phyloP scores from a whole-genome alignment of 2,329 filamentous ascomycete genomes.

The Penicillium concentricum region DNA sequence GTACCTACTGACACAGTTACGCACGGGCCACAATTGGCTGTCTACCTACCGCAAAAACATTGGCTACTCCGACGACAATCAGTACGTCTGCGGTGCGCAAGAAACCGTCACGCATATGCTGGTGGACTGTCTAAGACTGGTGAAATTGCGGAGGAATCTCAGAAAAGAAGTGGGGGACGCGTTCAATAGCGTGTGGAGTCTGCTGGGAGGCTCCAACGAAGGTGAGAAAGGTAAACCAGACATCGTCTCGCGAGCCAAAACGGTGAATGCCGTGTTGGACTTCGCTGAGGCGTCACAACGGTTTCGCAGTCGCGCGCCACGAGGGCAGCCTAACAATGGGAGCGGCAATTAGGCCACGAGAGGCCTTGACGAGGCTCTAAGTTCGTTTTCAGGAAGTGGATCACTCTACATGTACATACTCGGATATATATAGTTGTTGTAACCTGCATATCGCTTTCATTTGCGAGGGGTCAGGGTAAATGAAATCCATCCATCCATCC shows the following conservation, averaged over 20 bases:
- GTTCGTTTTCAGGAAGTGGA: conserved; percentile 17
- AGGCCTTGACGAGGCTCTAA: conserved; percentile 24
- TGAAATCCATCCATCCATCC: too few species aligned
- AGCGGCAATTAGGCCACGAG: conserved; percentile 13
- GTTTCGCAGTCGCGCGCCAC: conserved; percentile 12
- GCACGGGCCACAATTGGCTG: too few species aligned
- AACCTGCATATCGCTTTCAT: conserved; percentile 16
- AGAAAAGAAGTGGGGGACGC: conserved; percentile 1
- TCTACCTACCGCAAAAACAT: too few species aligned
- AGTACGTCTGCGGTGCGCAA: background rate
- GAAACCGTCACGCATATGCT: conserved; percentile 1
- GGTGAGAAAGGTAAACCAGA: conserved; percentile 7
- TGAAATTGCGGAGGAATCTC: background rate
- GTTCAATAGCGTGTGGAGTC: conserved; percentile 2
- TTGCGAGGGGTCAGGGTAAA: background rate
- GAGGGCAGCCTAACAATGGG: conserved; percentile 1
- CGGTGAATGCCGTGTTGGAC: background rate
- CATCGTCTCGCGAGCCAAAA: background rate
- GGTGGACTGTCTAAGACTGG: background rate
- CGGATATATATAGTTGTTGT: conserved; percentile 6
- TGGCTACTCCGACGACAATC: too few species aligned
- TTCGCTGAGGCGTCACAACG: background rate
- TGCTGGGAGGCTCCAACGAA: conserved; percentile 10
- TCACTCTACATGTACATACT: conserved; percentile 18
- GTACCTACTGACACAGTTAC: too few species aligned